These are phyloP conservation scores for Skeletonema menzelii DNA, from an alignment of 108 stramenopile species.

Conservation along the genomic window DNA sequence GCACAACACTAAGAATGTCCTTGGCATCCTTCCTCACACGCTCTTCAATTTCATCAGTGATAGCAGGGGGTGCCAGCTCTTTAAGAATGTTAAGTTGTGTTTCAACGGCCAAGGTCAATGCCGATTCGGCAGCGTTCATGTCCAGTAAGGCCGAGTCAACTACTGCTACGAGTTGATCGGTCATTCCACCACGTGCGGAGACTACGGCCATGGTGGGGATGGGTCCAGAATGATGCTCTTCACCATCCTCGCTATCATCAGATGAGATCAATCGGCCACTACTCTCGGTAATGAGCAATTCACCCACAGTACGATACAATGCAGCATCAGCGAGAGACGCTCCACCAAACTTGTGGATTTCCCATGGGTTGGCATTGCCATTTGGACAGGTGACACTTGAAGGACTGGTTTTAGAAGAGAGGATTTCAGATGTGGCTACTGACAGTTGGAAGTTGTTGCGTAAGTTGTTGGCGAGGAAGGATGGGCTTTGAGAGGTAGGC, in stretches of 20 bases:
- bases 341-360: constrained; percentile 39
- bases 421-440: not conserved
- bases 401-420: not conserved
- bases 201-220: constrained; percentile 84
- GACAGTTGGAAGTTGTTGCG: not conserved
- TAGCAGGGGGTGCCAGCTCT: constrained; percentile 54
- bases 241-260: not conserved
- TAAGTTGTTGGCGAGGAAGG: not conserved
- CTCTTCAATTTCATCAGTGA: constrained; percentile 50
- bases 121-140: constrained; percentile 47
- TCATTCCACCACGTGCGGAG: constrained; percentile 87
- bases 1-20: constrained; percentile 70
- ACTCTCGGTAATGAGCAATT: constrained; percentile 46
- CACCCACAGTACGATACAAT: constrained; percentile 70
- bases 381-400: not conserved
- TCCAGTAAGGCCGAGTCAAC: constrained; percentile 65
- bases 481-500: not conserved
- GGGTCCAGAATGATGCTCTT: constrained; percentile 30
- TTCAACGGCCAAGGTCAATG: constrained; percentile 47
- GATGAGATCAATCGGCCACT: not conserved
- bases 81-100: constrained; percentile 42
- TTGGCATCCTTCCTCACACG: constrained; percentile 59
- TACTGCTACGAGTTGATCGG: constrained; percentile 65
- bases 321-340: constrained; percentile 38
- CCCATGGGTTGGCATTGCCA: constrained; percentile 11